Evolutionary conservation across 352 stramenopile species (phyloP).

Genomic region (Elongisporangium senticosum): DNA sequence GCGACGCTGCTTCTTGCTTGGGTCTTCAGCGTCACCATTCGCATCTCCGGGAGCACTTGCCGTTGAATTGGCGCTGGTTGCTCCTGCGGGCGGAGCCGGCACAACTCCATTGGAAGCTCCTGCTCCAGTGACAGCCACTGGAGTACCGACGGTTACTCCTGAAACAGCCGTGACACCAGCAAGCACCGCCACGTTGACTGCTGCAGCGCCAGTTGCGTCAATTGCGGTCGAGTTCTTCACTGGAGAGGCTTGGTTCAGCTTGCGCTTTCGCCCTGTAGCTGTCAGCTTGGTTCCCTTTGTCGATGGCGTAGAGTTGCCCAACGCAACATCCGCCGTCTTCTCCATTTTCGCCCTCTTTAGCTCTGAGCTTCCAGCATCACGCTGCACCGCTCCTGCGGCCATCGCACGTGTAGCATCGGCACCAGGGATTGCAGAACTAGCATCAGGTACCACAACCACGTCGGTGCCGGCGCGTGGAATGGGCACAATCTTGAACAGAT

Average conservation of each 20-base stretch:
- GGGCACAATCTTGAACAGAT: conserved; percentile 90
- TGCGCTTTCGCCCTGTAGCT: conserved; percentile 60
- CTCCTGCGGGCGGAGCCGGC: background rate
- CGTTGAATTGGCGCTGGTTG: background rate
- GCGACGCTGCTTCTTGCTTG: conserved; percentile 87
- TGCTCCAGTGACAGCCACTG: conserved; percentile 2
- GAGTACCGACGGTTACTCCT: background rate
- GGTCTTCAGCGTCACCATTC: conserved; percentile 46
- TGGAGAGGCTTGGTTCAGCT: conserved; percentile 43
- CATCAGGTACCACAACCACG: conserved; percentile 9
- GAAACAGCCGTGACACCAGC: background rate
- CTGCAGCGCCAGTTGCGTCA: conserved; percentile 4
- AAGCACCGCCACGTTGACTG: background rate
- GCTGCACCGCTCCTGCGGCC: conserved; percentile 22
- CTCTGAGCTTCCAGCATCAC: conserved; percentile 36
- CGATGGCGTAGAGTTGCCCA: conserved; percentile 1
- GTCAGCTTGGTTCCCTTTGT: conserved; percentile 20
- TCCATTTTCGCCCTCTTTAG: conserved; percentile 41
- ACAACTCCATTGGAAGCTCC: conserved; percentile 1
- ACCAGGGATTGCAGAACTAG: conserved; percentile 10
- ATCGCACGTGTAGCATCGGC: conserved; percentile 7
- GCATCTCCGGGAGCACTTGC: conserved; percentile 7
- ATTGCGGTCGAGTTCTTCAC: conserved; percentile 7
- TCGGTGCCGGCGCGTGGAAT: conserved; percentile 66
- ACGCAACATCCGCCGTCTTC: conserved; percentile 11